A percentile compares a stretch with the other conserved stretches of the same genome.
phyloP scores from a whole-genome alignment of 2,329 filamentous ascomycete species.

The Monosporascus cannonballus region DNA sequence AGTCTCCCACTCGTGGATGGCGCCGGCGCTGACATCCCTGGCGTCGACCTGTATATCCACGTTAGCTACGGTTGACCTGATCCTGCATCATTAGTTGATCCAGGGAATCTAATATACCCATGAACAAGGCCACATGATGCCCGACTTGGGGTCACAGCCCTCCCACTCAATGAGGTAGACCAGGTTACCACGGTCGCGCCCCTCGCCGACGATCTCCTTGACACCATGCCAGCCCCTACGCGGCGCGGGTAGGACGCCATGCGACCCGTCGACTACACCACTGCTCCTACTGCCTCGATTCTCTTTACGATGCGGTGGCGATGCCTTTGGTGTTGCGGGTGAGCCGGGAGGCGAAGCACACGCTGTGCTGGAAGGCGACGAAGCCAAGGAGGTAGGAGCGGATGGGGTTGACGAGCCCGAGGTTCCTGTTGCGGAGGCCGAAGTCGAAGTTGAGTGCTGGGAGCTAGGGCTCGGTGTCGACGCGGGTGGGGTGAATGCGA shows the following conservation, averaged over 20 bases:
- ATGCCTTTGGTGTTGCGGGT: no score
- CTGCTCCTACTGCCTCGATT: neutral
- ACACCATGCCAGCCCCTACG: slow-evolving; percentile 18
- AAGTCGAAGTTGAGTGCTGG: neutral
- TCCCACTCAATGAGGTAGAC: slow-evolving; percentile 25
- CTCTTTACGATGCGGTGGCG: neutral
- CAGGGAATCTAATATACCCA: slow-evolving; percentile 17
- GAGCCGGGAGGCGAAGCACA: neutral
- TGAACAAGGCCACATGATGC: slow-evolving; percentile 15
- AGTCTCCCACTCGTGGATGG: slow-evolving; percentile 8
- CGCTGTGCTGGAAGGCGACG: neutral
- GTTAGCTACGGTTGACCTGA: neutral
- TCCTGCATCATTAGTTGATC: neutral
- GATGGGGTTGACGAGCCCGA: neutral
- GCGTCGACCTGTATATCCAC: slow-evolving; percentile 7
- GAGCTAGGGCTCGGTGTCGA: neutral
- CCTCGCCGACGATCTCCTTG: slow-evolving; percentile 15
- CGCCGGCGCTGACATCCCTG: slow-evolving; percentile 7
- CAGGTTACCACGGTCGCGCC: neutral
- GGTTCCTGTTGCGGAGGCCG: neutral
- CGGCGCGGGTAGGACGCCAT: slow-evolving; percentile 1
- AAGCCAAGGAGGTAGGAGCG: neutral
- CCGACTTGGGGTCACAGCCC: slow-evolving; percentile 17
- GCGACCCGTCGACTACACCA: neutral
- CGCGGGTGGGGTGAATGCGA: neutral